Evolutionary conservation across 139 green algal genomes (phyloP), one percentile per base, ranked within the genome.

Genomic region (Yamagishiella unicocca): DNA sequence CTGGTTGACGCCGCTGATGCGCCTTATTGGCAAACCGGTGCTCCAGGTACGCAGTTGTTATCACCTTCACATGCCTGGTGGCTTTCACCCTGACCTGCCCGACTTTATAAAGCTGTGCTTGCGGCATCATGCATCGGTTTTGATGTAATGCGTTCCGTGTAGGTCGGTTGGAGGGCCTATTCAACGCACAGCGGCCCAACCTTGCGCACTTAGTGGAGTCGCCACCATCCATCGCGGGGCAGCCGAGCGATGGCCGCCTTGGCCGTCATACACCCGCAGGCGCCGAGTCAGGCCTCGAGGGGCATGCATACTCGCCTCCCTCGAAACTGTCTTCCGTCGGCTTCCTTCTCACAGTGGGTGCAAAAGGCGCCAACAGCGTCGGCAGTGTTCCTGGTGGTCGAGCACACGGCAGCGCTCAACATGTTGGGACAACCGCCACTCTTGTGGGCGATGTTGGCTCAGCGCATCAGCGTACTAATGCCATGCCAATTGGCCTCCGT

Each of bases 251-350:
- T 38, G 6, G 12, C 38, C 70, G 17, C 8, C 7, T 35, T 38
- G 40, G 38, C 22, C 70, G 6, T 2, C 70, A 54, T 24, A 24
- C 42, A 19, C 7, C 54, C 6, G 22, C 2, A 4, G 70, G 33
- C 42, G 33, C 33, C 67, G 67, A 38, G 62, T 71, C 62, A 35
- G 66, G 21, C 21, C 33, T 35, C 17, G 66, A 74, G 21, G 33
- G 45, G 66, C 66, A 46, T 8, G 25, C 42, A 4, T 78, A 78
- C 21, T 78, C 70, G 21, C 70, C 70, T 7, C 70, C 70, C 4
- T 78, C 70, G 14, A 78, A 78, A 17, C 70, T 78, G 33, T 78
- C 70, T 5, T 78, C 70, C 38, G 70, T 78, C 42, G 70, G 70
- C 1, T 54, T 54, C 24, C 35, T 78, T 27, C 70, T 78, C 27